phyloP scores from a whole-genome alignment of 805 yeast genomes.

The Lipomyces sp. region DNA sequence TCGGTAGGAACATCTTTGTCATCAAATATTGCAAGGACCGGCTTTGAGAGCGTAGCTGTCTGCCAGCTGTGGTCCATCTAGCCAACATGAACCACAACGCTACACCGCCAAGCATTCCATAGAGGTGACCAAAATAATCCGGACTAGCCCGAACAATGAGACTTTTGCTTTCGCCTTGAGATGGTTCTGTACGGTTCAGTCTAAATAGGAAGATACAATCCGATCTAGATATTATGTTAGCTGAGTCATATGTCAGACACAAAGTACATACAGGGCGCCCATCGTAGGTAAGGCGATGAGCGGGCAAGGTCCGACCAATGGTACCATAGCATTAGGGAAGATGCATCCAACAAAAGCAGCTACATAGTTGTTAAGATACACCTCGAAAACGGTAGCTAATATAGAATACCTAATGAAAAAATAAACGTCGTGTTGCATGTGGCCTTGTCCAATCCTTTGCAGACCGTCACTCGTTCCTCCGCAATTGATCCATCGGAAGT shows the following conservation, averaged over 20 bases:
- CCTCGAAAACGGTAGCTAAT: neutral
- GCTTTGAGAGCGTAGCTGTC: slow-evolving; percentile 17
- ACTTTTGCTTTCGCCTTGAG: neutral
- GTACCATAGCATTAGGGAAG: slow-evolving; percentile 23
- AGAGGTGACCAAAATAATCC: slow-evolving; percentile 21
- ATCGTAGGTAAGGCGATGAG: slow-evolving; percentile 24
- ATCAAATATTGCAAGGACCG: slow-evolving; percentile 18
- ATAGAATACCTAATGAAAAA: slow-evolving; percentile 22
- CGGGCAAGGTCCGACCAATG: slow-evolving; percentile 26
- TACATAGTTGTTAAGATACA: neutral
- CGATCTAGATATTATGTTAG: slow-evolving; percentile 7
- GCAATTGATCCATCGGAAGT: slow-evolving; percentile 14
- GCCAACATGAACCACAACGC: slow-evolving; percentile 23
- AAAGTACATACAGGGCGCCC: slow-evolving; percentile 25
- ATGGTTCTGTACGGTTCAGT: neutral
- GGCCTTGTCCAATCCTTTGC: slow-evolving; percentile 16
- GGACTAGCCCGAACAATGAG: neutral
- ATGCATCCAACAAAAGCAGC: slow-evolving; percentile 25
- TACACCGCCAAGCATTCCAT: slow-evolving; percentile 27
- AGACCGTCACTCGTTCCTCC: neutral
- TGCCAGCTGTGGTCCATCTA: slow-evolving; percentile 31
- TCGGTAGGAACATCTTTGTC: slow-evolving; percentile 16
- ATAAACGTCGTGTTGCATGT: slow-evolving; percentile 24
- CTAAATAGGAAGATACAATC: slow-evolving; percentile 1
- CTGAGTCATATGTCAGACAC: neutral